Base-by-base conservation (phyloP, 2,329 filamentous ascomycete genomes). In the Byssoonygena ceratinophila region DNA sequence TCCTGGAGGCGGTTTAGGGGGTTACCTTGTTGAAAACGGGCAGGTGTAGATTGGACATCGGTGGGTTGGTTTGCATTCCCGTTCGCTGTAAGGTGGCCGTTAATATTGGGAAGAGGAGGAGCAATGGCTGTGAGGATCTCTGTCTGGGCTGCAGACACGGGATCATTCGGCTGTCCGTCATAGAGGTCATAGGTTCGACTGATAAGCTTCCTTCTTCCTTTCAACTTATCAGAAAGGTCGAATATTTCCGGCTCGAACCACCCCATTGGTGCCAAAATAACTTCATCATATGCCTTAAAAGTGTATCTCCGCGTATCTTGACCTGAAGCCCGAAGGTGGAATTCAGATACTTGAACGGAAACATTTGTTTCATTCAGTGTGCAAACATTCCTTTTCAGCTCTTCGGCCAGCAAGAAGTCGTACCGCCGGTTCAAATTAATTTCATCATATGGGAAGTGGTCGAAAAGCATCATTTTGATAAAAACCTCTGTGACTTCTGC, bases 221-320 rank as follows among this genome's bases (percentile, higher is more conserved):
- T 74, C 9, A 97, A 78, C 72, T 98, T 98, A 32, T 78, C 71
- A 25, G 78, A 81, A 61, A 89, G 84, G 64, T 94, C 87, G 60
- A 97, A 95, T 51, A 96, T 84, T 1, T 79, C 74, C 0, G 92
- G 91, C 55, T 91, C 85, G 67, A 94, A 96, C 62, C 90, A 86
- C n/a, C 89, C 90, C 84, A 95, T 88, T 0, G 90, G 58, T 0
- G 92, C 85, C n/a, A 98, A 76, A 60, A 94, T 87, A 20, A 94
- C 85, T 68, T 97, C 92, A 60, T 98, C 92, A 63, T 97, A 98
- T 0, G 87, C 90, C 74, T 97, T 97, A 76, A 96, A 97, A 37
- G 83, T 81, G 69, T 94, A 97, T 69, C 95, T 96, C 57, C 83
- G 80, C 1, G 92, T 98, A 48, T 92, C 84, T 65, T 95, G 83